Evolutionary conservation across 2,329 filamentous ascomycete species (phyloP).

Genomic region (Pezicula radicicola): DNA sequence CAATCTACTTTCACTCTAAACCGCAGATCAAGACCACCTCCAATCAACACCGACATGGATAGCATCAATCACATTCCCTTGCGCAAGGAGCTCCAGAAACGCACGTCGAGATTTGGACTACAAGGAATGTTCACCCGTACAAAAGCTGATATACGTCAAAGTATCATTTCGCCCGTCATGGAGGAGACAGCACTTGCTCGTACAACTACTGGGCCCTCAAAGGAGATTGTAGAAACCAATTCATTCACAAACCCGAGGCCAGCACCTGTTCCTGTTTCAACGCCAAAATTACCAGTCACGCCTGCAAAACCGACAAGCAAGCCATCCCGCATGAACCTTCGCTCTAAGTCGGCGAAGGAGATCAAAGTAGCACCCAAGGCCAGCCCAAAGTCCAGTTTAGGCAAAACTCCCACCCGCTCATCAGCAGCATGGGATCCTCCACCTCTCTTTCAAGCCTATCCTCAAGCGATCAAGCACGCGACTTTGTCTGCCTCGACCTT

Average conservation of each 20-base stretch:
- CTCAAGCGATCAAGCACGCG: conserved; percentile 75
- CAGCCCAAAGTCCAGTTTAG: conserved; percentile 14
- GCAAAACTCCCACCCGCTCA: conserved; percentile 14
- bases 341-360: conserved; percentile 17
- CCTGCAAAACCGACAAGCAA: conserved; percentile 9
- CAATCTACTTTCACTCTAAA: conserved; percentile 13
- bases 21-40: conserved; percentile 21
- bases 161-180: conserved; percentile 10
- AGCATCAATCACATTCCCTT: conserved; percentile 16
- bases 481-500: conserved; percentile 65
- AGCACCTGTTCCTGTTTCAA: neutral
- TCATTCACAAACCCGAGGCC: neutral
- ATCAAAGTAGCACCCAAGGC: conserved; percentile 10
- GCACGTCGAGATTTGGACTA: conserved; percentile 24
- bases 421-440: conserved; percentile 59
- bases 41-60: conserved; percentile 13
- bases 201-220: conserved; percentile 11
- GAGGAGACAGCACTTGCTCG: conserved; percentile 13
- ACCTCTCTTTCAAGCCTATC: conserved; percentile 82
- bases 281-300: conserved; percentile 12
- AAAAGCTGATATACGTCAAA: conserved; percentile 14
- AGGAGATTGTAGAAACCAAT: conserved; percentile 5
- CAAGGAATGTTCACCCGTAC: conserved; percentile 26
- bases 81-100: conserved; percentile 17
- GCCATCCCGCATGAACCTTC: conserved; percentile 20